A percentile compares a stretch with the other conserved stretches of the same genome.
Conservation (phyloP, 305 asterid species). For the Fraxinus sp. region DNA sequence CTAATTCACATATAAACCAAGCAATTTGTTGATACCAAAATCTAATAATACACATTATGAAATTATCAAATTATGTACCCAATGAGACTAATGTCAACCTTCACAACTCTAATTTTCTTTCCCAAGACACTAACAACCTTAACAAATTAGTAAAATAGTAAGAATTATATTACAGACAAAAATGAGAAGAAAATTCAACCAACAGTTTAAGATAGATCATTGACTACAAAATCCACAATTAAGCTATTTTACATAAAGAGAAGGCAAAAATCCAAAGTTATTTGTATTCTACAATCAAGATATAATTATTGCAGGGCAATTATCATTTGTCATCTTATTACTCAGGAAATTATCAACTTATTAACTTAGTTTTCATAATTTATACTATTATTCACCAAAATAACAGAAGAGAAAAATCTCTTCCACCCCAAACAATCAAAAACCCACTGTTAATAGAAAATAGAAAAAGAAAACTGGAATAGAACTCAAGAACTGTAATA, state of each 20-base stretch:
- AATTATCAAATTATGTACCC: neutral
- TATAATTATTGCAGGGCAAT: neutral
- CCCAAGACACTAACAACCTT: neutral
- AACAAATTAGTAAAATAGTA: neutral
- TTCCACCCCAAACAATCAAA: neutral
- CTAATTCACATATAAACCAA: neutral
- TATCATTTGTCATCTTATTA: neutral
- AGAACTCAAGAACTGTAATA: neutral
- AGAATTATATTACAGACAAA: neutral
- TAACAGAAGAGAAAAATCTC: neutral
- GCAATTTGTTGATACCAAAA: neutral
- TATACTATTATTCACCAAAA: neutral
- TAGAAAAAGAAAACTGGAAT: neutral
- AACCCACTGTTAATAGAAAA: neutral
- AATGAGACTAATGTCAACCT: neutral
- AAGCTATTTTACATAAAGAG: neutral
- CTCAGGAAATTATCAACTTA: neutral
- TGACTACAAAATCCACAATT: neutral
- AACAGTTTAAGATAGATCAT: neutral
- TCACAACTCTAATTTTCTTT: neutral
- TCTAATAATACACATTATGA: neutral
- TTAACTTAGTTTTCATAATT: neutral
- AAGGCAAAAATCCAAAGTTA: neutral
- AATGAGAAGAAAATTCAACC: neutral
- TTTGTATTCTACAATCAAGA: neutral